These are phyloP conservation scores for Eragrostis nindensis DNA, from an alignment of 176 grass and related monocot species.

Conservation along the genomic window DNA sequence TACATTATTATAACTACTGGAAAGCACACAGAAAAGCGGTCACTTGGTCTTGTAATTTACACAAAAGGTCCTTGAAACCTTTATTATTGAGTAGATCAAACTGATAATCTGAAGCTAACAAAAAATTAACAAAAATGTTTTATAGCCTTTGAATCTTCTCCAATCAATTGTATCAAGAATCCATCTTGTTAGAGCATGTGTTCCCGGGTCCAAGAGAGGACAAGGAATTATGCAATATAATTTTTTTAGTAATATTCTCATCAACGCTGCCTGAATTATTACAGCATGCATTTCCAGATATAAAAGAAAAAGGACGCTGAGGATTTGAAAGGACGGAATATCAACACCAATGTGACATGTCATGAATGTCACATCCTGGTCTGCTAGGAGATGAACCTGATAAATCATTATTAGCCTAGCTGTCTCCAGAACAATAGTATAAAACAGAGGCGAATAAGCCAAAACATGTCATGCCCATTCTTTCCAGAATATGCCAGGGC, in stretches of 20 bases:
- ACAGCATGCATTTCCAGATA: not conserved
- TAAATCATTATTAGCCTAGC: conserved; percentile 27
- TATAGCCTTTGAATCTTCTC: not conserved
- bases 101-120: not conserved
- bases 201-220: not conserved
- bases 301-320: conserved; percentile 17
- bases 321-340: not conserved
- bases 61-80: not conserved
- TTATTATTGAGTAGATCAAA: not conserved
- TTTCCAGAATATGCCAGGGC: conserved; percentile 25
- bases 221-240: not conserved
- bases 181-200: not conserved
- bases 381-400: conserved; percentile 4
- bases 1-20: not conserved
- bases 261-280: not conserved
- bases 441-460: conserved; percentile 8
- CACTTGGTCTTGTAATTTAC: not conserved
- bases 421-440: conserved; percentile 18
- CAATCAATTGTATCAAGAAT: not conserved
- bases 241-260: not conserved
- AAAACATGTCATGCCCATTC: conserved; percentile 9
- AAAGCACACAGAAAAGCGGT: not conserved
- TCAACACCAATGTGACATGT: conserved; percentile 12
- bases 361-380: conserved; percentile 13
- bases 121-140: not conserved